A percentile compares a stretch with the other conserved stretches of the same genome.
phyloP scores from a whole-genome alignment of 2,329 filamentous ascomycete species.

The Monilinia vaccinii-corymbosi region DNA sequence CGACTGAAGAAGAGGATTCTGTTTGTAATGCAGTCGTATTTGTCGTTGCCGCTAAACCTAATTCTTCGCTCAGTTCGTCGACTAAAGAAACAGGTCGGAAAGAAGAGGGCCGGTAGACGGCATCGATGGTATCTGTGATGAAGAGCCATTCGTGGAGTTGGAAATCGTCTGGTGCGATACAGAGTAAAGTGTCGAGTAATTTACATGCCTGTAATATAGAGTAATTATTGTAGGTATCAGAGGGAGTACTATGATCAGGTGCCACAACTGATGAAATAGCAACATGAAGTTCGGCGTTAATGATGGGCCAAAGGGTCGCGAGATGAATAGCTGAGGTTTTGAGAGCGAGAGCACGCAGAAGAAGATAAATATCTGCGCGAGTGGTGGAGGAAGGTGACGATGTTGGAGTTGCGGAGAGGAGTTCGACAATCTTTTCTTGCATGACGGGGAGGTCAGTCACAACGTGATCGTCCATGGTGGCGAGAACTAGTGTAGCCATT shows the following conservation, averaged over 20 bases:
- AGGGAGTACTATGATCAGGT: constrained; percentile 50
- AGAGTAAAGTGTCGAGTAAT: constrained; percentile 79
- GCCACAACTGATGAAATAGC: constrained; percentile 68
- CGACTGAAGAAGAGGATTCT: constrained; percentile 13
- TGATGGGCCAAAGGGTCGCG: constrained; percentile 78
- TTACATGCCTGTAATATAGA: constrained; percentile 88
- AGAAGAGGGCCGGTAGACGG: constrained; percentile 69
- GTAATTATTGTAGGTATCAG: constrained; percentile 66
- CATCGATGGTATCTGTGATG: constrained; percentile 92
- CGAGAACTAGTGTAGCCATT: constrained; percentile 69
- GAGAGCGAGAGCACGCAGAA: constrained; percentile 72
- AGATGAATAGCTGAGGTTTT: constrained; percentile 73
- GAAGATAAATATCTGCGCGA: constrained; percentile 80
- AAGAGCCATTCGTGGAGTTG: constrained; percentile 98
- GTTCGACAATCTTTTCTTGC: constrained; percentile 76
- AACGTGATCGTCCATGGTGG: constrained; percentile 69
- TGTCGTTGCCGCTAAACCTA: constrained; percentile 33
- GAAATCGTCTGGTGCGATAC: constrained; percentile 86
- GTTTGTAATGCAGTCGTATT: constrained; percentile 10
- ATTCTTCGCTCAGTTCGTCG: constrained; percentile 73
- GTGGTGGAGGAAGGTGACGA: constrained; percentile 90
- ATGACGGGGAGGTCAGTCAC: constrained; percentile 65
- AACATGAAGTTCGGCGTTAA: constrained; percentile 77
- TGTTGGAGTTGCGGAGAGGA: constrained; percentile 72
- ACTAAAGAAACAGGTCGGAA: constrained; percentile 67